Evolutionary conservation across 768 basidiomycete genomes (phyloP).

Genomic region (Collybia mongolica): DNA sequence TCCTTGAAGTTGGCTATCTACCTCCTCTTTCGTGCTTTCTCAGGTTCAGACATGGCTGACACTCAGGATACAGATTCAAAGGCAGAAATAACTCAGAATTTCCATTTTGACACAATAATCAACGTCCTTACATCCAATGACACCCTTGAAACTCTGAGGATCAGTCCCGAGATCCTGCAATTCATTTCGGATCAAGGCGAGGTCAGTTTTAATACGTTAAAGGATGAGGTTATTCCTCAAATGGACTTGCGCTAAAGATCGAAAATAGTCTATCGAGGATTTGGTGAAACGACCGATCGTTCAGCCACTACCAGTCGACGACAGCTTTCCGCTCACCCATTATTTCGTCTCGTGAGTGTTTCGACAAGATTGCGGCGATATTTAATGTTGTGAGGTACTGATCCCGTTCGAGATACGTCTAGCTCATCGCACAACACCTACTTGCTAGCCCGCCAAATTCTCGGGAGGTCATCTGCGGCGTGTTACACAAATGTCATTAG

Average conservation of each 20-base stretch:
- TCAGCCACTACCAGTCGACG: conserved; percentile 31
- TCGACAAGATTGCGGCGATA: too few relatives aligned
- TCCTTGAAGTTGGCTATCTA: neutral
- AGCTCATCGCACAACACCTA: conserved; percentile 72
- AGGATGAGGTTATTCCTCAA: neutral
- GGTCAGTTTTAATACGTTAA: conserved; percentile 10
- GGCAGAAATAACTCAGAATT: conserved; percentile 21
- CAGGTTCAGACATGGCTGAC: neutral
- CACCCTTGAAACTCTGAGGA: conserved; percentile 14
- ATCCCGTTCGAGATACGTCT: conserved; percentile 9
- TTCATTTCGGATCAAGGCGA: conserved; percentile 30
- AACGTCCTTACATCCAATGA: conserved; percentile 26
- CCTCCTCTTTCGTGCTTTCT: too few relatives aligned
- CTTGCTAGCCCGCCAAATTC: conserved; percentile 53
- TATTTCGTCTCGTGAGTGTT: conserved; percentile 56
- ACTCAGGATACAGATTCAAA: conserved; percentile 4
- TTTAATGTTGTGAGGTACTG: neutral
- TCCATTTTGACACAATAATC: conserved; percentile 30
- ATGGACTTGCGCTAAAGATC: neutral
- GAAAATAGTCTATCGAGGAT: conserved; percentile 27
- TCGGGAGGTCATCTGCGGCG: conserved; percentile 51
- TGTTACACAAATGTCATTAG: conserved; percentile 56
- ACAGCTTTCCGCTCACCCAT: conserved; percentile 46
- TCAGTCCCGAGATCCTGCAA: conserved; percentile 36
- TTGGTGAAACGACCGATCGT: conserved; percentile 38